A percentile compares a stretch with the other conserved stretches of the same genome.
Evolutionary conservation across 768 basidiomycete species (phyloP).

Genomic region (Melanogaster broomeanus): DNA sequence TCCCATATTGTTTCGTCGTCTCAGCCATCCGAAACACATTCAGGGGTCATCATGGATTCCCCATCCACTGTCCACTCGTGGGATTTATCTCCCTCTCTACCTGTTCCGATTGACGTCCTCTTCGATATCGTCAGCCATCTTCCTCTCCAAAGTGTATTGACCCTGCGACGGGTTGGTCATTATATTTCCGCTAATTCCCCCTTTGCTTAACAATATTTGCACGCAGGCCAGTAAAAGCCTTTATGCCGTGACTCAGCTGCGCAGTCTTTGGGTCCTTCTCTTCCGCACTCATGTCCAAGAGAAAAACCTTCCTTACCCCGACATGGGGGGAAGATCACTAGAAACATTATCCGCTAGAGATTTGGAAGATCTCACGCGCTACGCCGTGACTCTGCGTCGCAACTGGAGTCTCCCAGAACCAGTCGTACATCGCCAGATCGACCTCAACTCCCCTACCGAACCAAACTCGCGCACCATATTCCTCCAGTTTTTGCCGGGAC

Average conservation of each 20-base stretch:
- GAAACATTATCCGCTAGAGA: constrained; percentile 40
- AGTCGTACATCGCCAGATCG: constrained; percentile 22
- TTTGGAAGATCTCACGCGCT: constrained; percentile 44
- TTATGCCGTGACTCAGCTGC: constrained; percentile 42
- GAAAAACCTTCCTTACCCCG: constrained; percentile 48
- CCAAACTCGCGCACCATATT: constrained; percentile 40
- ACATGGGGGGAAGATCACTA: constrained; percentile 32
- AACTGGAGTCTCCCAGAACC: constrained; percentile 54
- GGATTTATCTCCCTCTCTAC: constrained; percentile 10
- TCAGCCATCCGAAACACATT: not conserved
- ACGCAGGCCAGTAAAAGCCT: constrained; percentile 50
- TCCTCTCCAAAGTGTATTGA: constrained; percentile 42
- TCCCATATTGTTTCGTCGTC: not conserved
- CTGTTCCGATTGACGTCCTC: constrained; percentile 51
- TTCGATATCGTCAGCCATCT: constrained; percentile 45
- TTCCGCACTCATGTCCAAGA: constrained; percentile 43
- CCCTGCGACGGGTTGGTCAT: constrained; percentile 46
- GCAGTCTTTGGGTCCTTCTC: constrained; percentile 51
- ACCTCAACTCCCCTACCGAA: constrained; percentile 24
- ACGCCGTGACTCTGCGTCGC: constrained; percentile 43
- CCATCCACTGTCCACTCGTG: constrained; percentile 1
- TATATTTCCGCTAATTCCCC: not conserved
- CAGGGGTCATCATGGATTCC: not conserved
- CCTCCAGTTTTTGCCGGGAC: constrained; percentile 48
- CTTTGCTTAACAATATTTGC: not conserved